phyloP scores from a whole-genome alignment of 306 rosid genomes.

The Cercis canadensis region DNA sequence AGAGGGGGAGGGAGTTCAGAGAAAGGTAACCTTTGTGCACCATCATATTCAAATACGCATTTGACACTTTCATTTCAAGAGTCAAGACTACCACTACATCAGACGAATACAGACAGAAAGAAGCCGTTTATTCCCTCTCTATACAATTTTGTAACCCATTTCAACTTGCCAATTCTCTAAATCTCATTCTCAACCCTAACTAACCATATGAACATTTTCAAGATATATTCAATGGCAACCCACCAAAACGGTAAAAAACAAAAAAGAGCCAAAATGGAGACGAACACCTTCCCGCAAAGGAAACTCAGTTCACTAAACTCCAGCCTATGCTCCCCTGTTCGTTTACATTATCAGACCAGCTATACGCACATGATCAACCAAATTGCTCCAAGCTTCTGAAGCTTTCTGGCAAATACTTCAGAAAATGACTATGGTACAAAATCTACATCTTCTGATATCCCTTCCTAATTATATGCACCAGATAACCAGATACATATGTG shows the following conservation, averaged over 20 bases:
- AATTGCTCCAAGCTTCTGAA: constrained; percentile 51
- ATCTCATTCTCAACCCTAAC: constrained; percentile 43
- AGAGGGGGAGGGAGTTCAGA: too few species aligned
- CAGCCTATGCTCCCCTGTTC: constrained; percentile 42
- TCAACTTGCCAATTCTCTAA: constrained; percentile 41
- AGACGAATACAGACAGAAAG: constrained; percentile 34
- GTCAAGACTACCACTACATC: constrained; percentile 28
- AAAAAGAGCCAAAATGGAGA: constrained; percentile 46
- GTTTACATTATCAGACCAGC: constrained; percentile 36
- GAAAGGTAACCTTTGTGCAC: too few species aligned
- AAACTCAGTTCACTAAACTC: constrained; percentile 36
- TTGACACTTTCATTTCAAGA: constrained; percentile 38
- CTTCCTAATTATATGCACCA: constrained; percentile 58
- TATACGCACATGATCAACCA: constrained; percentile 46
- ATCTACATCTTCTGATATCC: constrained; percentile 45
- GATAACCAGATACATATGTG: constrained; percentile 42
- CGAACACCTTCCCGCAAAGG: constrained; percentile 28
- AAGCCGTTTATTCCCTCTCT: constrained; percentile 39
- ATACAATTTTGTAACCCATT: constrained; percentile 59
- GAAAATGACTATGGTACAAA: constrained; percentile 53
- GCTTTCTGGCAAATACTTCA: constrained; percentile 48
- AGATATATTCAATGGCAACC: constrained; percentile 37
- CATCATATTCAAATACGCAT: not conserved
- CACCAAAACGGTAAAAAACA: constrained; percentile 35
- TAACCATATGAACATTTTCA: constrained; percentile 51